Percentiles rank a stretch among this genome's conserved stretches.
Conservation (phyloP, 495 filamentous ascomycete species). For the Aspergillus sclerotiicarbonarius region DNA sequence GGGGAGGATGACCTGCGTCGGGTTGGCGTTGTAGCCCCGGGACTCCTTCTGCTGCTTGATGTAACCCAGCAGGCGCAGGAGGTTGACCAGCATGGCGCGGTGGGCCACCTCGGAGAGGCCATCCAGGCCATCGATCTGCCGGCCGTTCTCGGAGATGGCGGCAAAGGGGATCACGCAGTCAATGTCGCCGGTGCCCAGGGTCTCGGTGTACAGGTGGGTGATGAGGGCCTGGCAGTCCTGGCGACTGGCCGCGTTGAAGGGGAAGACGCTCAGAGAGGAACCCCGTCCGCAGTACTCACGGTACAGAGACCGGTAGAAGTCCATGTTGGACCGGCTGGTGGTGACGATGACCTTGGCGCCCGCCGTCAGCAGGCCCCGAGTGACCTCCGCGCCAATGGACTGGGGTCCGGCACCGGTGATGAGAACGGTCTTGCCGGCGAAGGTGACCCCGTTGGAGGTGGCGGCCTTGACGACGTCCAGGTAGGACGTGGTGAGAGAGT, state of each 20-base stretch:
- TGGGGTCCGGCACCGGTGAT: slow-evolving; percentile 24
- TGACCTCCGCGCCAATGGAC: slow-evolving; percentile 24
- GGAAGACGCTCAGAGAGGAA: slow-evolving; percentile 21
- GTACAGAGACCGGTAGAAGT: slow-evolving; percentile 19
- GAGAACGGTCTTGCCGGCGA: slow-evolving; percentile 15
- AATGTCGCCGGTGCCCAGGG: slow-evolving; percentile 95
- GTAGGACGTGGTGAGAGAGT: neutral
- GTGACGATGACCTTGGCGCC: slow-evolving; percentile 29
- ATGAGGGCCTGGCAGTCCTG: slow-evolving; percentile 58
- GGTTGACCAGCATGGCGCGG: slow-evolving; percentile 95
- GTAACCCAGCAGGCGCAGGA: slow-evolving; percentile 80
- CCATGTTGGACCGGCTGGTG: slow-evolving; percentile 15
- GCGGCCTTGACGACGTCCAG: neutral
- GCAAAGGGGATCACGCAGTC: slow-evolving; percentile 94
- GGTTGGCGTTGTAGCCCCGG: slow-evolving; percentile 83
- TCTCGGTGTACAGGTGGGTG: slow-evolving; percentile 88
- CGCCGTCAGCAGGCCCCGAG: slow-evolving; percentile 16
- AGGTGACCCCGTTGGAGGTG: neutral
- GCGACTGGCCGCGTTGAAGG: slow-evolving; percentile 31
- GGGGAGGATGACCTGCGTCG: slow-evolving; percentile 90
- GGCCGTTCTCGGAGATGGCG: slow-evolving; percentile 91
- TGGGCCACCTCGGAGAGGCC: slow-evolving; percentile 95
- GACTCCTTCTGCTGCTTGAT: slow-evolving; percentile 84
- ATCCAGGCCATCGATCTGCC: slow-evolving; percentile 92
- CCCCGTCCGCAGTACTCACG: slow-evolving; percentile 15